A percentile compares a stretch with the other conserved stretches of the same genome.
Conservation (phyloP, 2,329 filamentous ascomycete genomes). For the Ilyonectria sp. region DNA sequence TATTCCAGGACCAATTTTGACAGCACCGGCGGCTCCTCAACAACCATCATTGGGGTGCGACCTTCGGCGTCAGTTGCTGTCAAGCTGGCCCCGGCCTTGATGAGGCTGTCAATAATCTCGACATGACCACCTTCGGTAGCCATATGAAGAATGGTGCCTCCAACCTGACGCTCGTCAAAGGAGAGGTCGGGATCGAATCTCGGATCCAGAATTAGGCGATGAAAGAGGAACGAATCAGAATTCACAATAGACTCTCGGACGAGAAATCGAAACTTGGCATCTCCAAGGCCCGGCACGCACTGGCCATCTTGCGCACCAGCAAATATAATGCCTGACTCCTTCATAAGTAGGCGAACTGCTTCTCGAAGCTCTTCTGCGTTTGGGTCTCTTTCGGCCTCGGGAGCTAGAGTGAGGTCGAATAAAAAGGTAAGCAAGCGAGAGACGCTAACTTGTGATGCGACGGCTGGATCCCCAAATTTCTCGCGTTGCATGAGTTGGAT, state of each 20-base stretch:
- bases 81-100: constrained; percentile 48
- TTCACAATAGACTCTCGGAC: constrained; percentile 48
- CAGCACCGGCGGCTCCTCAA: constrained; percentile 48
- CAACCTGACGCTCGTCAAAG: constrained; percentile 23
- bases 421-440: constrained; percentile 43
- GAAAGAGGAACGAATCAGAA: constrained; percentile 41
- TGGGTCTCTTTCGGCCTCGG: background rate
- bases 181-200: constrained; percentile 51
- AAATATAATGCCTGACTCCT: constrained; percentile 33
- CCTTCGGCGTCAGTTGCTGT: constrained; percentile 46
- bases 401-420: constrained; percentile 43
- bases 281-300: constrained; percentile 32
- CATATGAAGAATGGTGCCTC: constrained; percentile 51
- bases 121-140: constrained; percentile 46
- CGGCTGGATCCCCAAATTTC: constrained; percentile 27
- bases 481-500: constrained; percentile 34
- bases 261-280: constrained; percentile 40
- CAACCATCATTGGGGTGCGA: constrained; percentile 55
- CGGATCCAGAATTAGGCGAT: constrained; percentile 48
- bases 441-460: constrained; percentile 32
- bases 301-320: constrained; percentile 13
- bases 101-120: constrained; percentile 49
- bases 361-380: constrained; percentile 33
- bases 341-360: constrained; percentile 35
- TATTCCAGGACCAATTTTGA: constrained; percentile 46